phyloP scores from a whole-genome alignment of 2,329 filamentous ascomycete species.

The Septoria petroselini region DNA sequence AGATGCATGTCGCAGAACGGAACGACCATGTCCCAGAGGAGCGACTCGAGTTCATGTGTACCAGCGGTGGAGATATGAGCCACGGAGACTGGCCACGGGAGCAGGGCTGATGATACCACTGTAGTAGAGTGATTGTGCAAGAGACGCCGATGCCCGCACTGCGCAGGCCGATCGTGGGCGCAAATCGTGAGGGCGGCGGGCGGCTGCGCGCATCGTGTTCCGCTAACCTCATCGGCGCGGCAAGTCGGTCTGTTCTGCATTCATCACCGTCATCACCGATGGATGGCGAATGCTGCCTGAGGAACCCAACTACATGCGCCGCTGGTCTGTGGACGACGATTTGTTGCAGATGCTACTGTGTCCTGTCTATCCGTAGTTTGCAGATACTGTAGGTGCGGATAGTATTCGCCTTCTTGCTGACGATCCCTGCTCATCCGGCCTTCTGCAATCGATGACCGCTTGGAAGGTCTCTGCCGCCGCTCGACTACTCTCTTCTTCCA shows the following conservation, averaged over 20 bases:
- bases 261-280: constrained; percentile 14
- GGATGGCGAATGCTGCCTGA: constrained; percentile 5
- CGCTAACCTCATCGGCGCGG: background rate
- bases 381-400: background rate
- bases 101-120: too few species aligned
- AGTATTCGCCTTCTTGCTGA: background rate
- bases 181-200: constrained; percentile 7
- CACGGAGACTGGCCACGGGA: too few species aligned
- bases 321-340: too few species aligned
- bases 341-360: too few species aligned
- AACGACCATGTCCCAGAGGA: too few species aligned
- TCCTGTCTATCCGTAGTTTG: background rate
- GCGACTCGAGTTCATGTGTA: too few species aligned
- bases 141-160: too few species aligned
- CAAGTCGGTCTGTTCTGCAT: constrained; percentile 6
- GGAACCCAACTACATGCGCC: too few species aligned
- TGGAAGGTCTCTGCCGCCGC: background rate
- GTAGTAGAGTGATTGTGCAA: too few species aligned
- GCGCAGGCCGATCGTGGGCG: constrained; percentile 1
- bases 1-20: too few species aligned
- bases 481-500: background rate
- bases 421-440: constrained; percentile 17
- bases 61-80: too few species aligned
- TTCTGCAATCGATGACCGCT: constrained; percentile 12
- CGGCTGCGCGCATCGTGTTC: background rate